Evolutionary conservation across 208 protist species (phyloP), one percentile per base, ranked within the genome.

Genomic region (Trypanosoma theileri): DNA sequence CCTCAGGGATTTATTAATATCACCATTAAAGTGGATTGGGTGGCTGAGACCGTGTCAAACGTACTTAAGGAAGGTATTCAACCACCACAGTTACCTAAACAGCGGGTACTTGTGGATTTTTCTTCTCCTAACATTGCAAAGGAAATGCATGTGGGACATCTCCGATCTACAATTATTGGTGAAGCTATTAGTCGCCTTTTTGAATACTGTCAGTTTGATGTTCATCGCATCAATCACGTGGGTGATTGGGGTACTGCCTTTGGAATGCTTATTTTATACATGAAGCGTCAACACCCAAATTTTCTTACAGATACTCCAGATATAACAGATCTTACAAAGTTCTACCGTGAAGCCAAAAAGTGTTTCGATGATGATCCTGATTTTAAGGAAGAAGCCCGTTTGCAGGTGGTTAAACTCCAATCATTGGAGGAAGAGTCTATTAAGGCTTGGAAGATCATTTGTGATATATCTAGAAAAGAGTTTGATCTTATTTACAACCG

Each of bases 191-290:
- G 73, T 61, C 86, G 95, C 22, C 71, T 99, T 62, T 82, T 98
- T 45, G 95, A 98, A 82, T 99, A 97, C 75, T 93, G 89, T 66
- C 86, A 92, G 44, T 88, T 97, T 74, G 79, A 98, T 12, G 97
- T 99, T 1, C 50, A 91, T 19, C 89, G 98, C 60, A 94, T 99
- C 66, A 99, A 99, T 87, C 98, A 99, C 80, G 81, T 99, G 40
- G 98, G 98, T 54, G 98, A 99, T 81, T 99, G 98, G 97, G 98
- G 98, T 65, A 99, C 98, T 31, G 95, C 98, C 48, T 99, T 99
- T 84, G 98, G 98, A 44, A 99, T 99, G 96, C 88, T 99, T 48
- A 98, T 99, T 73, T 82, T 97, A 28, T 96, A 98, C 82, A 83
- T 99, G 31, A 98, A 98, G 83, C 86, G 90, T 66, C 83, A 94